phyloP scores from a whole-genome alignment of 2,329 filamentous ascomycete species.

The Aspergillus calidoustus region DNA sequence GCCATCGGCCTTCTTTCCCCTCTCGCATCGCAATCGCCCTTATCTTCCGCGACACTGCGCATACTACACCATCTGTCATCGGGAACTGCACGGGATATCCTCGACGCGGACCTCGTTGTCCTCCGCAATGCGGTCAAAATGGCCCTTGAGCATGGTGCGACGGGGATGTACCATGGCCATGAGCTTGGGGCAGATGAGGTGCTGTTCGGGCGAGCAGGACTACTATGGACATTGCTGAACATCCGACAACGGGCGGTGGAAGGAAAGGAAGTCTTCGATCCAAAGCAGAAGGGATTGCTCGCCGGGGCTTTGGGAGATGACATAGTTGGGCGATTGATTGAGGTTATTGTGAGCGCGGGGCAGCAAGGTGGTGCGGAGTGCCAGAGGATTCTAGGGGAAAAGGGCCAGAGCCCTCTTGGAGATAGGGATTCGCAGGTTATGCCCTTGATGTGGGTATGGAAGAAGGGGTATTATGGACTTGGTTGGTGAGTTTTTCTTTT shows the following conservation, averaged over 20 bases:
- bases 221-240: conserved; percentile 43
- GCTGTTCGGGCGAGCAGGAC: conserved; percentile 44
- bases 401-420: conserved; percentile 33
- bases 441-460: conserved; percentile 49
- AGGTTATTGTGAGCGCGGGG: conserved; percentile 39
- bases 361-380: conserved; percentile 37
- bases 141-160: conserved; percentile 34
- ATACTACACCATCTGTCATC: conserved; percentile 27
- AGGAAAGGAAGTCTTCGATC: neutral
- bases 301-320: conserved; percentile 29
- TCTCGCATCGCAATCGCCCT: conserved; percentile 36
- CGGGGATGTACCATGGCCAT: conserved; percentile 28
- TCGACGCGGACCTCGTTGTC: conserved; percentile 33
- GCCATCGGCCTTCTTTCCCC: conserved; percentile 39
- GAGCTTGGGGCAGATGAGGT: conserved; percentile 45
- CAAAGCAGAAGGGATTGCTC: conserved; percentile 26
- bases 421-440: conserved; percentile 30
- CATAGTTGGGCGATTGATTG: conserved; percentile 37
- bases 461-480: conserved; percentile 40
- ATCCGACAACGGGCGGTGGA: conserved; percentile 34
- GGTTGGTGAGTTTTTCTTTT: conserved; percentile 39
- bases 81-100: conserved; percentile 24
- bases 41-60: conserved; percentile 33
- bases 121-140: conserved; percentile 34
- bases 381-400: conserved; percentile 33